Base-by-base conservation (phyloP, 352 stramenopile genomes). In the Phytophthora capsici region DNA sequence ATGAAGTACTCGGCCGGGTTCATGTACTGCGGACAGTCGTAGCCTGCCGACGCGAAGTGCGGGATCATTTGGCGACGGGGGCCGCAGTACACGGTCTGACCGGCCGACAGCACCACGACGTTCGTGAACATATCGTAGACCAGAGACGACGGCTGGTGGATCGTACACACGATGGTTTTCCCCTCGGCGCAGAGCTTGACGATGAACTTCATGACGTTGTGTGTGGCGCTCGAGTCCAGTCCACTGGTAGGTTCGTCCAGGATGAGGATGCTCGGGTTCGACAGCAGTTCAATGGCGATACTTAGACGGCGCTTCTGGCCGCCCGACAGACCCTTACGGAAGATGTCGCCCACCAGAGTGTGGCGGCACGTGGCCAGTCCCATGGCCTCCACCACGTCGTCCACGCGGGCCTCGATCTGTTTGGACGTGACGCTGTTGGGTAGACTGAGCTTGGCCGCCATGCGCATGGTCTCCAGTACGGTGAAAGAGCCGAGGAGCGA, bases 101-200 rank as follows among this genome's bases (percentile, higher is more conserved):
- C 90, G 7, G 72, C 77, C 13, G 84, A 69, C 16, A 92, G 68
- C 38, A 94, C 67, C 40, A 89, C 46, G 36, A 88, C 78, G 50
- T 73, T 69, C 10, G 65, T 72, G 40, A 72, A 72, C 57, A 72
- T 68, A 23, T 72, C 41, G 47, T 72, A 72, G n/a, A 72, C 64
- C 5, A 72, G 28, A n/a, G 80, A 90, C 19, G 78, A 86, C 9
- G 93, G 93, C 68, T 98, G 93, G 69, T 98, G 93, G 69, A 98
- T 97, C 32, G 90, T 97, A 38, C 92, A 96, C 1, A 97, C 62
- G 12, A 98, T 77, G 17, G 77, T 92, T 16, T 58, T 69, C 16
- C 52, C 52, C 13, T 57, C 52, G 30, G 13, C 28, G 10, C 52
- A 69, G 3, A 69, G 52, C 45, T 63, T 63, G 2, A 49, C 73